Base-by-base conservation (phyloP, 2,329 filamentous ascomycete genomes). In the Emmonsia crescens region DNA sequence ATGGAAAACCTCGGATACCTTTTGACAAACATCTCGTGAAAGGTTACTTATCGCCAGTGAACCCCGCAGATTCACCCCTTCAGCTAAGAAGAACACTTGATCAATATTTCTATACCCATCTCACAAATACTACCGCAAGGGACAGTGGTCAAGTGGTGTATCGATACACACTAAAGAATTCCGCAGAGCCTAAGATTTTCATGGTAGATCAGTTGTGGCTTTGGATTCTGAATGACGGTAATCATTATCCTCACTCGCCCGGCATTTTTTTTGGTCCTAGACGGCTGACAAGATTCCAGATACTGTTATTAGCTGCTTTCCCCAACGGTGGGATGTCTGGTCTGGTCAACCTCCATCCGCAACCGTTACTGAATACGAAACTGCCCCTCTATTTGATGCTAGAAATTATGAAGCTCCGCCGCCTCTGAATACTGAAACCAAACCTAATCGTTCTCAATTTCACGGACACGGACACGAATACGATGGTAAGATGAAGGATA, bases 191-290 rank as follows among this genome's bases (percentile, higher is more conserved):
- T 0, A 85, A 85, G 63, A 80, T 87, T 2, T 85, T 85, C 69
- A 87, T 87, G 84, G 85, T 88, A 0, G 85, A 88, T 68, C 85
- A 88, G 66, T 74, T 88, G 1, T 88, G 85, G 85, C 80, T 87
- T 69, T 86, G 83, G 82, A 77, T 85, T 2, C 68, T 87, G 0
- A 74, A 72, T 74, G 81, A 62, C 76, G 21, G 57, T 60, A 60
- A 51, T 49, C 21, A 27, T 12, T 21, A 48, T 10, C 21, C 14
- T 21, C n/a, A n/a, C 29, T 58, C 21, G 6, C 14, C 12, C 5
- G 3, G 10, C 24, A 3, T 2, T 46, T 42, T 31, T 19, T 21
- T 59, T 27, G 9, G 3, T 27, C 9, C 9, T 10, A 19, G 10
- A 12, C 14, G 2, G 40, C 29, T 60, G 29, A 60, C 44, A n/a